Conservation (phyloP, 2,329 filamentous ascomycete genomes). For the Ceratocystis lukuohia region DNA sequence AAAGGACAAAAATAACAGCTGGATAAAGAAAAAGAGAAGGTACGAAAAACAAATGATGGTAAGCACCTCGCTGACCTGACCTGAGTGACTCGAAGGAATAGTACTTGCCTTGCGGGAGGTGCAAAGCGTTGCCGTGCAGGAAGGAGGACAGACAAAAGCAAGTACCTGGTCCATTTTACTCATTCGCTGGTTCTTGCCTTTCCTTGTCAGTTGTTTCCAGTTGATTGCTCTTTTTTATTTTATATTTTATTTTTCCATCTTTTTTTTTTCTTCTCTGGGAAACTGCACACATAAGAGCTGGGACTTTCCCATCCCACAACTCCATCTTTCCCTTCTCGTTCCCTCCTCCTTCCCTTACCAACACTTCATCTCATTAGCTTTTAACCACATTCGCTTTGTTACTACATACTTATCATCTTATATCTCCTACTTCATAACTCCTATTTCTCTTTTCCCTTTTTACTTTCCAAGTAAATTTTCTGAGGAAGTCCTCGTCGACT, state of each 20-base stretch:
- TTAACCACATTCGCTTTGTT: slow-evolving; percentile 10
- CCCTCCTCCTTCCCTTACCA: slow-evolving; percentile 21
- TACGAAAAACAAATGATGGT: neutral
- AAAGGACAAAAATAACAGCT: neutral
- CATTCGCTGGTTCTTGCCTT: slow-evolving; percentile 7
- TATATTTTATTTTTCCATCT: neutral
- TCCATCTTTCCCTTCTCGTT: slow-evolving; percentile 20
- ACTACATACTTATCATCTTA: slow-evolving; percentile 10
- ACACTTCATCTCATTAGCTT: slow-evolving; percentile 15
- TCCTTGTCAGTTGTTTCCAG: slow-evolving; percentile 7
- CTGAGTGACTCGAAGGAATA: slow-evolving; percentile 1
- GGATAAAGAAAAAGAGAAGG: neutral
- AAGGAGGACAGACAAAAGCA: slow-evolving; percentile 5
- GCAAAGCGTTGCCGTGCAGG: slow-evolving; percentile 6
- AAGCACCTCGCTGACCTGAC: slow-evolving; percentile 3
- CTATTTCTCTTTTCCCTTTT: slow-evolving; percentile 16
- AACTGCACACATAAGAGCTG: slow-evolving; percentile 15
- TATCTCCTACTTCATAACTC: slow-evolving; percentile 14
- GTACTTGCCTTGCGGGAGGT: slow-evolving; percentile 1
- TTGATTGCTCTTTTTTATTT: neutral
- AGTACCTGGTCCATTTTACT: neutral
- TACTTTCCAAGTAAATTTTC: slow-evolving; percentile 22
- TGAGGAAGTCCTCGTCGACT: slow-evolving; percentile 61
- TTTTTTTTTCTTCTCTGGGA: neutral
- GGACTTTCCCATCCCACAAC: slow-evolving; percentile 16